Base-by-base conservation (phyloP, 2,329 filamentous ascomycete species). In the Ustilaginoidea virens region DNA sequence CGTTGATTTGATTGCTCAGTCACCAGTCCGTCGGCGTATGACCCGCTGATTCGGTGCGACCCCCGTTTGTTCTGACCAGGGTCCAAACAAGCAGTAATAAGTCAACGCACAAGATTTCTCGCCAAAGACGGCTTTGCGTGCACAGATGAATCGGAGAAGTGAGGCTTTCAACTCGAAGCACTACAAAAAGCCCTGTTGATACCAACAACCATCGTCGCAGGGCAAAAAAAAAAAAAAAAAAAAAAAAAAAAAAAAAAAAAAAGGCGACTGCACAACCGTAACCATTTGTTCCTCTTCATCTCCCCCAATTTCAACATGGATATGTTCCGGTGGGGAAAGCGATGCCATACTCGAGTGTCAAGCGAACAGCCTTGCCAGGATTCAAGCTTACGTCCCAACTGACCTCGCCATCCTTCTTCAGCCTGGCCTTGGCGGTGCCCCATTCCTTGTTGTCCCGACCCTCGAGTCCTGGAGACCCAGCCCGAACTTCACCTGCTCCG, bases 341-440 rank as follows among this genome's bases (percentile, higher is more conserved):
- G 13, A 70, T 60, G 40, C 67, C 63, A 47, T 75, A 77, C 49
- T 72, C 67, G 36, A 78, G 42, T n/a, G 52, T 50, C 38, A 77
- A 46, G 43, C 59, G 60, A 7, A 66, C 61, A 5, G 60, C 59
- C 39, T 58, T 55, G 17, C 69, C 66, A 1, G 65, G 57, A 35
- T 68, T 61, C 24, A 76, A 46, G 28, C 47, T 53, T 8, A 74
- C 58, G 32, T 63, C 56, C 67, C 69, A 75, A 29, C 46, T 45
- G 5, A 74, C 45, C 49, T 73, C 64, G 5, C 69, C 69, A 7
- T 48, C 55, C 47, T 68, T 67, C 43, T 59, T 62, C 33, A 70
- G 38, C 9, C 37, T 47, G 1, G 63, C 64, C 2, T 47, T 50
- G 7, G 66, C 68, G 33, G 41, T 56, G 4, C 66, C 69, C 63